Conservation (phyloP, 495 filamentous ascomycete species). For the Talaromyces ruber region DNA sequence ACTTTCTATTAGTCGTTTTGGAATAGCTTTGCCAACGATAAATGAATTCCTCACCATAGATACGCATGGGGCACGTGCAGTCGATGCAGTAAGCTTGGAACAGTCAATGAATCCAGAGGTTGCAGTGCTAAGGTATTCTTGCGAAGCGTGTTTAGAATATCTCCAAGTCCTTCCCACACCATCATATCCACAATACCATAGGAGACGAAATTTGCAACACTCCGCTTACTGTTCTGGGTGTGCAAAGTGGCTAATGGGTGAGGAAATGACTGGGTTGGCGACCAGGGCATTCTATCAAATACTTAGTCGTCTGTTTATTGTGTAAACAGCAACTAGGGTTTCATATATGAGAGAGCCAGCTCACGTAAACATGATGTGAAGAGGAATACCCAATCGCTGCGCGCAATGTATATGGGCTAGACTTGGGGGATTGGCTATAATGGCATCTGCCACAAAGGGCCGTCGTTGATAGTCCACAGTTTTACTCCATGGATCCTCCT, state of each 20-base stretch:
- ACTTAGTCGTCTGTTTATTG: background rate
- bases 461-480: constrained; percentile 28
- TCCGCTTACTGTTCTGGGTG: constrained; percentile 39
- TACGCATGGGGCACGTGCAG: constrained; percentile 67
- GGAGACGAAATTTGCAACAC: constrained; percentile 60
- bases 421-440: constrained; percentile 78
- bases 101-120: constrained; percentile 56
- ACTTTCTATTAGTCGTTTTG: background rate
- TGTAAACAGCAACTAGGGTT: too few species aligned
- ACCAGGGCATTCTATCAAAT: constrained; percentile 51
- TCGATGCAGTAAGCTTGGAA: constrained; percentile 52
- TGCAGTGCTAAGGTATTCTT: constrained; percentile 55
- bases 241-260: constrained; percentile 49
- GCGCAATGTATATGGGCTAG: constrained; percentile 76
- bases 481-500: constrained; percentile 15
- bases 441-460: constrained; percentile 70
- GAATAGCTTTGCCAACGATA: too few species aligned
- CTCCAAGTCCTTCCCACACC: constrained; percentile 71
- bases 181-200: constrained; percentile 72
- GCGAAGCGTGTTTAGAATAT: constrained; percentile 65
- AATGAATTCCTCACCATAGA: constrained; percentile 57
- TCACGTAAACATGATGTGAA: constrained; percentile 77
- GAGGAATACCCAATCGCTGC: constrained; percentile 67
- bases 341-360: too few species aligned
- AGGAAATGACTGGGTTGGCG: constrained; percentile 40